Percentiles rank a stretch among this genome's conserved stretches.
These are phyloP conservation scores for Aureobasidium zeae DNA, from an alignment of 2,329 filamentous ascomycete species.

Conservation along the genomic window DNA sequence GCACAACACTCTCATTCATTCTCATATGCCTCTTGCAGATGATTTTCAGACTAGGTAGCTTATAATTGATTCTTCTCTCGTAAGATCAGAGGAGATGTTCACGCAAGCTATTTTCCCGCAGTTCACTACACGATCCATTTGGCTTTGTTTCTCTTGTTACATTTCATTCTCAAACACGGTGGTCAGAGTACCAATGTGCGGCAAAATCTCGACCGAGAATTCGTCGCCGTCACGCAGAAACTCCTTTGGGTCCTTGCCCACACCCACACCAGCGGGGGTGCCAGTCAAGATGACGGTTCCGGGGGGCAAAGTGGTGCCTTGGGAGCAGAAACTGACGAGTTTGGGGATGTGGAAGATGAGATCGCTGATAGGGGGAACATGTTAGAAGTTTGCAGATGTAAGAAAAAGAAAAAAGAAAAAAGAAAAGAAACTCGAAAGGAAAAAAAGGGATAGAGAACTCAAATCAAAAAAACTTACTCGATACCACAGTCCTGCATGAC, in stretches of 20 bases:
- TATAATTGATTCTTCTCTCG: slow-evolving; percentile 12
- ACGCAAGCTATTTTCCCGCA: too few relatives aligned
- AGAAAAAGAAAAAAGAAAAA: not conserved
- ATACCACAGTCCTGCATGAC: slow-evolving; percentile 42
- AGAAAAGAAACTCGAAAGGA: not conserved
- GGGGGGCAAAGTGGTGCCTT: slow-evolving; percentile 34
- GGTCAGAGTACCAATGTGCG: slow-evolving; percentile 41
- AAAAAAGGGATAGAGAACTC: not conserved
- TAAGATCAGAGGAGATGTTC: not conserved
- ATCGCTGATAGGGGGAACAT: slow-evolving; percentile 41
- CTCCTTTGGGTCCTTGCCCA: slow-evolving; percentile 33
- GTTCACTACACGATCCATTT: too few relatives aligned
- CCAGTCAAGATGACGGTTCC: slow-evolving; percentile 38
- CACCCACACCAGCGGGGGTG: slow-evolving; percentile 36
- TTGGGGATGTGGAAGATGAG: slow-evolving; percentile 46
- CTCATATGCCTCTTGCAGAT: slow-evolving; percentile 3
- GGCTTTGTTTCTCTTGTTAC: not conserved
- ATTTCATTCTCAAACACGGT: slow-evolving; percentile 33
- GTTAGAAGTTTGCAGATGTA: slow-evolving; percentile 15
- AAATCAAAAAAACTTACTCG: slow-evolving; percentile 31
- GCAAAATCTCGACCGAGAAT: slow-evolving; percentile 41
- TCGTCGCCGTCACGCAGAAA: slow-evolving; percentile 39
- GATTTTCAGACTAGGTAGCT: slow-evolving; percentile 3
- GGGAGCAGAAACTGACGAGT: slow-evolving; percentile 33
- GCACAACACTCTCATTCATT: slow-evolving; percentile 6